phyloP scores from a whole-genome alignment of 2,329 filamentous ascomycete genomes.

The Coniochaeta sp. region DNA sequence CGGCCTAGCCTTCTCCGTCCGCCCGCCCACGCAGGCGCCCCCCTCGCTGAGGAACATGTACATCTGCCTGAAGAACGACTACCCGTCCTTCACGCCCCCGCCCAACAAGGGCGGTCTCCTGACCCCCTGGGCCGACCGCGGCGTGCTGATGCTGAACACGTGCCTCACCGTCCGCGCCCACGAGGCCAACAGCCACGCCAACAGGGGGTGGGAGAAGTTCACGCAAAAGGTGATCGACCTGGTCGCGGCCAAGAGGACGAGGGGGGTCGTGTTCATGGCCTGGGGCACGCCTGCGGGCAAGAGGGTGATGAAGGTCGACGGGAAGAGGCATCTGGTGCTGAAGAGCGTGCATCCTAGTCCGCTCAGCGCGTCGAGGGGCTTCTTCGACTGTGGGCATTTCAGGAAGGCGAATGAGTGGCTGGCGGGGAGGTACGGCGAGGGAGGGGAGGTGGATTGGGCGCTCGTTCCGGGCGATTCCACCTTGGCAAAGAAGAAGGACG shows the following conservation, averaged over 20 bases:
- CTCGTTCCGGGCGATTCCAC: conserved; percentile 29
- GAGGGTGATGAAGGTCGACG: conserved; percentile 67
- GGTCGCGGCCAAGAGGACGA: conserved; percentile 66
- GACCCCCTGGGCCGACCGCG: conserved; percentile 88
- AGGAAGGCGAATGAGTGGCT: conserved; percentile 82
- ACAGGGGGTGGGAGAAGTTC: conserved; percentile 86
- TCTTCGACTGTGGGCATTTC: conserved; percentile 79
- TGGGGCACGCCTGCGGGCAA: conserved; percentile 85
- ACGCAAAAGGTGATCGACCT: conserved; percentile 88
- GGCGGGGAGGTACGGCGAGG: conserved; percentile 66
- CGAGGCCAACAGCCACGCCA: conserved; percentile 77
- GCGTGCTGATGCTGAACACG: conserved; percentile 89
- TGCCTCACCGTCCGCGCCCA: conserved; percentile 89
- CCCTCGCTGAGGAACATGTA: conserved; percentile 94
- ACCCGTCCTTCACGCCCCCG: conserved; percentile 67
- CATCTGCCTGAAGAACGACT: conserved; percentile 78
- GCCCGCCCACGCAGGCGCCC: conserved; percentile 78
- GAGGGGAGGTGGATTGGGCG: conserved; percentile 80
- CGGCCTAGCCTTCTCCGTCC: conserved; percentile 91
- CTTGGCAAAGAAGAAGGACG: conserved; percentile 9
- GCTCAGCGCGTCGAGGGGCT: conserved; percentile 76
- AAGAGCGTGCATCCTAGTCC: conserved; percentile 88
- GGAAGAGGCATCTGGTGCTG: conserved; percentile 69
- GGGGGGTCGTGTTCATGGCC: conserved; percentile 88
- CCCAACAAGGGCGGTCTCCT: conserved; percentile 74